Percentiles rank a stretch among this genome's conserved stretches.
These are phyloP conservation scores for Medicago lupulina DNA, from an alignment of 306 rosid species.

Conservation along the genomic window DNA sequence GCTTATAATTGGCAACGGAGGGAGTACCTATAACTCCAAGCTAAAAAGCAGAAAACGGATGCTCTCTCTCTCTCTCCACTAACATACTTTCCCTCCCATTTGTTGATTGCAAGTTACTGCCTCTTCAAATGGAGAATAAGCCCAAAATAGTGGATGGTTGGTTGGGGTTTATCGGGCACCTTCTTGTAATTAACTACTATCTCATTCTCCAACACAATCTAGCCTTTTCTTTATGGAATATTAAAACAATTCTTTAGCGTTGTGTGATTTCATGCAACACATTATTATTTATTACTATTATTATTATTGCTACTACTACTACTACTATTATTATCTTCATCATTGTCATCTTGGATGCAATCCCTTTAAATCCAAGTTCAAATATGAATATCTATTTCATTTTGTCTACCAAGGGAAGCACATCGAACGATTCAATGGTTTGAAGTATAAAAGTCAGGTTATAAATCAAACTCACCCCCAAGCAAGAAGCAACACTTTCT, in stretches of 20 bases:
- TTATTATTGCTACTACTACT: too few species aligned
- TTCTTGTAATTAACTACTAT: slow-evolving; percentile 2
- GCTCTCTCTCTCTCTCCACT: not conserved
- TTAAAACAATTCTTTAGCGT: not conserved
- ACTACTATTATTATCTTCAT: not conserved
- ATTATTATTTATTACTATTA: too few species aligned
- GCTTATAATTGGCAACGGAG: too few species aligned
- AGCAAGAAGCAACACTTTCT: slow-evolving; percentile 95
- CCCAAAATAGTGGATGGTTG: not conserved
- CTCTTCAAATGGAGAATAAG: not conserved
- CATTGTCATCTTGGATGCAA: not conserved
- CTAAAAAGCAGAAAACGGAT: not conserved
- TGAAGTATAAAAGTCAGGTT: slow-evolving; percentile 18
- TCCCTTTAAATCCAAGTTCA: not conserved
- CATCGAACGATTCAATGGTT: slow-evolving; percentile 11
- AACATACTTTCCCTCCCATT: not conserved
- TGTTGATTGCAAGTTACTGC: not conserved
- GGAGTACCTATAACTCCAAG: not conserved
- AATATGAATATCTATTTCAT: slow-evolving; percentile 9
- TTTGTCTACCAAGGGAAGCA: slow-evolving; percentile 25
- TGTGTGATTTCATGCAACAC: not conserved
- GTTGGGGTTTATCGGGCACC: not conserved
- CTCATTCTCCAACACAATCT: not conserved
- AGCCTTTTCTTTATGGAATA: not conserved
- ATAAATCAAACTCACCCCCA: slow-evolving; percentile 87